A percentile compares a stretch with the other conserved stretches of the same genome.
Evolutionary conservation across 1,139 yeast genomes (phyloP).

Genomic region (Kurtzmaniella natalensis): DNA sequence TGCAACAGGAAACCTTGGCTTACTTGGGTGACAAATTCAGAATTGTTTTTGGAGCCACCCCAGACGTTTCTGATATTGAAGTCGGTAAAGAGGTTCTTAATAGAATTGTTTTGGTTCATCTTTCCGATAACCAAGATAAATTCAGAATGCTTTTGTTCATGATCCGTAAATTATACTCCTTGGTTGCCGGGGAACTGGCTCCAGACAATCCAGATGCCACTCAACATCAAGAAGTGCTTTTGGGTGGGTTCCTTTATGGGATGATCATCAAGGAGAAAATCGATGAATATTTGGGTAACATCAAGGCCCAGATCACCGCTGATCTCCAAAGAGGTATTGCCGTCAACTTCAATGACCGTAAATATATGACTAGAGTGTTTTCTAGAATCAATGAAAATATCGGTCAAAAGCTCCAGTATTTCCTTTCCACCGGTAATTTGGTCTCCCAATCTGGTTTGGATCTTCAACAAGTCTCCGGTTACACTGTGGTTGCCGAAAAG

Average conservation of each 20-base stretch:
- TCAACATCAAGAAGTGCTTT: constrained; percentile 93
- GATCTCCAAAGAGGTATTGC: constrained; percentile 81
- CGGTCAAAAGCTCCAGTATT: constrained; percentile 91
- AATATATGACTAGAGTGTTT: constrained; percentile 78
- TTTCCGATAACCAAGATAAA: constrained; percentile 69
- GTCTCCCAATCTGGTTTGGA: constrained; percentile 97
- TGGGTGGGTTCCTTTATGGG: constrained; percentile 95
- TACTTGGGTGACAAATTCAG: constrained; percentile 95
- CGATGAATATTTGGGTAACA: constrained; percentile 80
- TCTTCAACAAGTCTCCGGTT: constrained; percentile 97
- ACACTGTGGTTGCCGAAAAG: constrained; percentile 97
- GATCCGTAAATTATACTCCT: constrained; percentile 90
- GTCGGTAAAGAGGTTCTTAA: constrained; percentile 83
- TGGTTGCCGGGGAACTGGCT: constrained; percentile 95
- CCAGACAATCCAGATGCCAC: constrained; percentile 99
- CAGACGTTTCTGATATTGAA: constrained; percentile 82
- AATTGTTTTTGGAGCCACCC: constrained; percentile 84
- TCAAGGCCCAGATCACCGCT: constrained; percentile 69
- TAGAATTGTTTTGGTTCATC: constrained; percentile 86
- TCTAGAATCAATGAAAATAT: constrained; percentile 84
- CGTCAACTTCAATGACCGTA: constrained; percentile 77
- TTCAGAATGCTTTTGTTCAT: constrained; percentile 84
- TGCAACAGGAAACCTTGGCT: constrained; percentile 85
- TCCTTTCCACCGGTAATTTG: constrained; percentile 93
- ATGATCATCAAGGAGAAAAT: constrained; percentile 95